A percentile compares a stretch with the other conserved stretches of the same genome.
These are phyloP conservation scores for Talaromyces sp. DNA, from an alignment of 2,329 filamentous ascomycete species.

Conservation along the genomic window DNA sequence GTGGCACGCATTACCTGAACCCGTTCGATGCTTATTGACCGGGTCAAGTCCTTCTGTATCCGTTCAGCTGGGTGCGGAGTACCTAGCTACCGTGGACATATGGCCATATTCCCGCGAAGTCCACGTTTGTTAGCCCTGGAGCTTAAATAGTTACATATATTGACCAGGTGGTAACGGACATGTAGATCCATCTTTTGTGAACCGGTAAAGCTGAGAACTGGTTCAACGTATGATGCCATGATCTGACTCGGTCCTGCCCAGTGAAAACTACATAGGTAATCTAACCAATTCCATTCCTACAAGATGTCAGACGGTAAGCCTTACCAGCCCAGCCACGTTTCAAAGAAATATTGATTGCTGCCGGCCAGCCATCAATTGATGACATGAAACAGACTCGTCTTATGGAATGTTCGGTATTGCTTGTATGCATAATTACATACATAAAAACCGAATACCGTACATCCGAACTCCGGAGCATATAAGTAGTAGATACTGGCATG, in stretches of 20 bases:
- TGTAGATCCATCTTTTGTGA: background rate
- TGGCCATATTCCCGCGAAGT: no score
- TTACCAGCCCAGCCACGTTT: background rate
- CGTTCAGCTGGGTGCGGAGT: slow-evolving; percentile 4
- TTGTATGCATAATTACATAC: background rate
- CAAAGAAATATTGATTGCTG: no score
- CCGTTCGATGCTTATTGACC: background rate
- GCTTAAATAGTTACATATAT: no score
- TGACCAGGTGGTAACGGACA: background rate
- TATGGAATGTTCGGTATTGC: background rate
- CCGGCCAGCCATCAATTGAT: background rate
- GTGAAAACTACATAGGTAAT: no score
- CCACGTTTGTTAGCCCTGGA: no score
- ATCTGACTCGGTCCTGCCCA: background rate
- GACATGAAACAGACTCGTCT: background rate
- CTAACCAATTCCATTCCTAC: no score
- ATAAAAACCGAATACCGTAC: background rate
- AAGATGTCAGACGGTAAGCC: background rate
- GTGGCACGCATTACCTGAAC: no score
- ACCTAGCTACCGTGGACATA: no score
- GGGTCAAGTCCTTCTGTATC: background rate
- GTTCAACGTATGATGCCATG: background rate
- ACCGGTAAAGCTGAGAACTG: background rate
- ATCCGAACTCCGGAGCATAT: background rate
- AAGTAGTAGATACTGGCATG: background rate